Conservation (phyloP, 164 flowering plant species). For the Paratinospora sagittata region DNA sequence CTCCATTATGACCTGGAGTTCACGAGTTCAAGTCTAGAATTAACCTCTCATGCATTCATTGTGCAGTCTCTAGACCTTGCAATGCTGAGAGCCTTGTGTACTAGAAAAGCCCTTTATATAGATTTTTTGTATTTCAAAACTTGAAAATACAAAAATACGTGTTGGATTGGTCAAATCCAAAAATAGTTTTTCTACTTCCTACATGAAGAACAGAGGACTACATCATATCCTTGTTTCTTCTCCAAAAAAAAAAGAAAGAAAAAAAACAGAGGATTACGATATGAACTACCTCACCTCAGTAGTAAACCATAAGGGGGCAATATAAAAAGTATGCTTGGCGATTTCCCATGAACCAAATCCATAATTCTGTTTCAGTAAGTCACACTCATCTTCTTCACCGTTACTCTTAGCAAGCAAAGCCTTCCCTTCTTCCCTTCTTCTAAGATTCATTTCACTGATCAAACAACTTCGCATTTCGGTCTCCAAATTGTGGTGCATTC, state of each 20-base stretch:
- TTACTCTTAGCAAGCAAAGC: slow-evolving; percentile 26
- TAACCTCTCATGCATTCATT: too few relatives aligned
- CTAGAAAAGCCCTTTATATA: too few relatives aligned
- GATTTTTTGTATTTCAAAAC: too few relatives aligned
- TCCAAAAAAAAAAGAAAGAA: background rate
- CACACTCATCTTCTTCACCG: slow-evolving; percentile 27
- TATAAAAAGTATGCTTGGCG: slow-evolving; percentile 39
- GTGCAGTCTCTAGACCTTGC: too few relatives aligned
- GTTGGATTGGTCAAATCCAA: too few relatives aligned
- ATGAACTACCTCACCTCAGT: slow-evolving; percentile 40
- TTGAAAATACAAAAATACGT: too few relatives aligned
- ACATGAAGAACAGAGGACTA: too few relatives aligned
- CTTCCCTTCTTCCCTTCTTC: slow-evolving; percentile 36
- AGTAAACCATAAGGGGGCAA: slow-evolving; percentile 54
- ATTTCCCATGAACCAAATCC: slow-evolving; percentile 39
- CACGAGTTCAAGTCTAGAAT: too few relatives aligned
- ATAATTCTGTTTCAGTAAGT: slow-evolving; percentile 7
- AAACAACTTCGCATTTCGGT: slow-evolving; percentile 23
- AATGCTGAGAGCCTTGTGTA: too few relatives aligned
- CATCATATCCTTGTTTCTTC: too few relatives aligned
- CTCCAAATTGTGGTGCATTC: slow-evolving; percentile 22
- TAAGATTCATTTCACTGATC: slow-evolving; percentile 27
- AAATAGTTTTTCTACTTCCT: too few relatives aligned
- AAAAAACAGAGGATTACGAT: background rate
- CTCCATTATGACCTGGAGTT: too few relatives aligned